Evolutionary conservation across 73 alveolate species (phyloP).

Genomic region (Diophrys sp.): DNA sequence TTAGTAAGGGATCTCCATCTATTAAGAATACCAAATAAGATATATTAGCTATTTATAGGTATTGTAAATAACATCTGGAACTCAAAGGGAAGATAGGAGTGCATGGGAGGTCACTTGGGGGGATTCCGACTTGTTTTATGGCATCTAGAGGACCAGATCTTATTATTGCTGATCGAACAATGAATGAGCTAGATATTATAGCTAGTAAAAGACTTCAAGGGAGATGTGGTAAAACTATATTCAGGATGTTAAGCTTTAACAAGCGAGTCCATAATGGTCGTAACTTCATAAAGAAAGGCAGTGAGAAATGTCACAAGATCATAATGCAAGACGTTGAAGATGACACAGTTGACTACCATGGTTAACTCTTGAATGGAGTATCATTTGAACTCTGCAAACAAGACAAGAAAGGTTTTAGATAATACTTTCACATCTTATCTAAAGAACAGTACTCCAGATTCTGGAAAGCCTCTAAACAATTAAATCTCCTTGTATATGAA

Average conservation of each 20-base stretch:
- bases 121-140: constrained; percentile 70
- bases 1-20: constrained; percentile 51
- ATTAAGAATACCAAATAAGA: constrained; percentile 55
- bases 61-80: constrained; percentile 19
- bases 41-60: constrained; percentile 27
- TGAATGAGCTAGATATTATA: constrained; percentile 26
- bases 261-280: constrained; percentile 19
- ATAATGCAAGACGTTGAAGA: too few relatives aligned
- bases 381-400: too few relatives aligned
- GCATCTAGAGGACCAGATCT: constrained; percentile 54
- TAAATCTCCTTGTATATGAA: too few relatives aligned
- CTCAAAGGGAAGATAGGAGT: constrained; percentile 62
- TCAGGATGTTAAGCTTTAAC: background rate
- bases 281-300: too few relatives aligned
- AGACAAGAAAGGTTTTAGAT: too few relatives aligned
- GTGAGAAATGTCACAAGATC: too few relatives aligned
- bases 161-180: constrained; percentile 73
- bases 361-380: too few relatives aligned
- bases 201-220: constrained; percentile 37
- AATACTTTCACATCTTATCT: too few relatives aligned
- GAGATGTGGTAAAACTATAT: background rate
- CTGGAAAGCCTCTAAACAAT: too few relatives aligned
- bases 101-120: constrained; percentile 81
- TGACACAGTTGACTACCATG: too few relatives aligned
- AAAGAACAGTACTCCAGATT: too few relatives aligned